Evolutionary conservation across 768 basidiomycete species (phyloP).

Genomic region (Termitomyces sp.): DNA sequence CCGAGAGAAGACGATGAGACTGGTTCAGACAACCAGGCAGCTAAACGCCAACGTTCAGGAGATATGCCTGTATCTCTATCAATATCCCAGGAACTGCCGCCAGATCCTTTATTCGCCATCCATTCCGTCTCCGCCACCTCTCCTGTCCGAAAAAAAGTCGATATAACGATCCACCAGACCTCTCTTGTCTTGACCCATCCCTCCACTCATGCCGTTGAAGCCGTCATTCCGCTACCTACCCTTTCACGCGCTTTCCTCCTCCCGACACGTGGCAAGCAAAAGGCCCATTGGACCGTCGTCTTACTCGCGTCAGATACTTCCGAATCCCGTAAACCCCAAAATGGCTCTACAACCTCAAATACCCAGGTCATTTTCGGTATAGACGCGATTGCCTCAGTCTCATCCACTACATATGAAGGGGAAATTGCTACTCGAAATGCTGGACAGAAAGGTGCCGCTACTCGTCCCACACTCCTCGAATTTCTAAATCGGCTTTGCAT

Average conservation of each 20-base stretch:
- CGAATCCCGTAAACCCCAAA: constrained; percentile 33
- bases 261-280: constrained; percentile 69
- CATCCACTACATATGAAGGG: constrained; percentile 31
- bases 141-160: constrained; percentile 72
- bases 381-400: constrained; percentile 50
- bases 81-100: constrained; percentile 21
- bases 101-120: constrained; percentile 50
- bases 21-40: constrained; percentile 14
- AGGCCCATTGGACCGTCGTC: constrained; percentile 69
- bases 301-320: constrained; percentile 54
- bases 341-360: constrained; percentile 26
- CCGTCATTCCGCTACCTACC: constrained; percentile 41
- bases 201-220: constrained; percentile 42
- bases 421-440: constrained; percentile 22
- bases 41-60: constrained; percentile 30
- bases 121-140: constrained; percentile 66
- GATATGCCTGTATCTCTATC: constrained; percentile 11
- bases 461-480: constrained; percentile 41
- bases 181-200: constrained; percentile 52
- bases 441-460: constrained; percentile 47
- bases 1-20: constrained; percentile 28
- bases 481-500: constrained; percentile 47
- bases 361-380: constrained; percentile 68
- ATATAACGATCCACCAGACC: constrained; percentile 50
- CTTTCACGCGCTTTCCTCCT: constrained; percentile 64